These are phyloP conservation scores for Lolium perenne DNA, from an alignment of 176 grass and related monocot genomes.

Conservation along the genomic window DNA sequence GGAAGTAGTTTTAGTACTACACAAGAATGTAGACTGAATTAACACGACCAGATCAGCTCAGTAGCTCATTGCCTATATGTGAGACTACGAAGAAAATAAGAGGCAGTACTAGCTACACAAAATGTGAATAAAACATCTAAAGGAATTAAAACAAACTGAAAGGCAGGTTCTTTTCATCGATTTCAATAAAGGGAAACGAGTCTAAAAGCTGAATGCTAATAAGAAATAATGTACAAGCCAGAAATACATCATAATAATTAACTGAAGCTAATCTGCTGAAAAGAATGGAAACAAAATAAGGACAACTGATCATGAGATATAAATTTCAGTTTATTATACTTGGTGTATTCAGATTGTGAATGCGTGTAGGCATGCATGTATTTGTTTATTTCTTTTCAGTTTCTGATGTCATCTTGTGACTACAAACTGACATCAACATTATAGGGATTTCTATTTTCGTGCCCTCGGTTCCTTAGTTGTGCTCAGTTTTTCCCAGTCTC, in stretches of 20 bases:
- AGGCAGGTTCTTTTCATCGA: neutral
- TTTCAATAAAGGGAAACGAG: neutral
- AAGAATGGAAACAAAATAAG: neutral
- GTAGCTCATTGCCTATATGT: no score
- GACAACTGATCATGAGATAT: neutral
- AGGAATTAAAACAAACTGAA: neutral
- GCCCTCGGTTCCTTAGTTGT: no score
- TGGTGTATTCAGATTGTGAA: no score
- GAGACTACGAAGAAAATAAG: neutral
- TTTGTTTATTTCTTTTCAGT: no score
- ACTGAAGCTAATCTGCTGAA: neutral
- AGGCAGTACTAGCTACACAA: neutral
- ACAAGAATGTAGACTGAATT: no score
- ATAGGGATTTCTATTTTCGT: no score
- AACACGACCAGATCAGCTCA: no score
- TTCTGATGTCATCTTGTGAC: no score
- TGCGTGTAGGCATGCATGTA: no score
- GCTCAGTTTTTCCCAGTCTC: no score
- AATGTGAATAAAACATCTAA: neutral
- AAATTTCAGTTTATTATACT: no score
- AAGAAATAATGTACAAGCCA: neutral
- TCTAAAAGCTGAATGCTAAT: neutral
- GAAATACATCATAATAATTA: neutral
- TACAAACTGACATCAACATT: no score
- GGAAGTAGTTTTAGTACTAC: neutral